These are phyloP conservation scores for Salvia rosmarinus DNA, from an alignment of 257 asterid genomes.

Conservation along the genomic window DNA sequence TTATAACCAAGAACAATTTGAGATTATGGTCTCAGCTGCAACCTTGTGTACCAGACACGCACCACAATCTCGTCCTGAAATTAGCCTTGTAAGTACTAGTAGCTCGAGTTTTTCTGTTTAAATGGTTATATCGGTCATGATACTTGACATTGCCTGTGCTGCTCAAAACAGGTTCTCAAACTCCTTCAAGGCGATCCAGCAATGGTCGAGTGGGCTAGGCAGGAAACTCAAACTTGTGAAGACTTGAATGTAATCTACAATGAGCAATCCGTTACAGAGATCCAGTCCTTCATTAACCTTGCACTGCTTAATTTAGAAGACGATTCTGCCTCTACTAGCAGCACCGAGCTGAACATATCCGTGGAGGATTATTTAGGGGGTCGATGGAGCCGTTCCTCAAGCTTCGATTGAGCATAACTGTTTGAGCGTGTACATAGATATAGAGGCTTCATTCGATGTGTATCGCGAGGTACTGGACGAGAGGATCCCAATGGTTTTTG, in stretches of 20 bases:
- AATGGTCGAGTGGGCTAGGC: conserved; percentile 57
- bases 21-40: conserved; percentile 75
- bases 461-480: conserved; percentile 51
- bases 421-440: conserved; percentile 32
- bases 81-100: conserved; percentile 54
- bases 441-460: conserved; percentile 20
- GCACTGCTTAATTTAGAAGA: conserved; percentile 78
- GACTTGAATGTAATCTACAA: conserved; percentile 45
- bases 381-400: conserved; percentile 81
- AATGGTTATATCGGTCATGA: conserved; percentile 11
- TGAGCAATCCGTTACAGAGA: conserved; percentile 52
- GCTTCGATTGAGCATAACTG: conserved; percentile 49
- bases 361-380: conserved; percentile 84
- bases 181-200: conserved; percentile 76
- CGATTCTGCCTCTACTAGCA: conserved; percentile 65
- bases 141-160: not conserved
- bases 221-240: conserved; percentile 49
- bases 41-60: conserved; percentile 69
- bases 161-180: conserved; percentile 62
- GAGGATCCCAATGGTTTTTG: conserved; percentile 47
- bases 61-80: conserved; percentile 74
- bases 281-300: conserved; percentile 78
- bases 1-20: conserved; percentile 59
- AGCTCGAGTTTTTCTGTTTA: not conserved
- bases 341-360: conserved; percentile 65